phyloP scores from a whole-genome alignment of 495 filamentous ascomycete genomes.

The Tetracladium setigerum region DNA sequence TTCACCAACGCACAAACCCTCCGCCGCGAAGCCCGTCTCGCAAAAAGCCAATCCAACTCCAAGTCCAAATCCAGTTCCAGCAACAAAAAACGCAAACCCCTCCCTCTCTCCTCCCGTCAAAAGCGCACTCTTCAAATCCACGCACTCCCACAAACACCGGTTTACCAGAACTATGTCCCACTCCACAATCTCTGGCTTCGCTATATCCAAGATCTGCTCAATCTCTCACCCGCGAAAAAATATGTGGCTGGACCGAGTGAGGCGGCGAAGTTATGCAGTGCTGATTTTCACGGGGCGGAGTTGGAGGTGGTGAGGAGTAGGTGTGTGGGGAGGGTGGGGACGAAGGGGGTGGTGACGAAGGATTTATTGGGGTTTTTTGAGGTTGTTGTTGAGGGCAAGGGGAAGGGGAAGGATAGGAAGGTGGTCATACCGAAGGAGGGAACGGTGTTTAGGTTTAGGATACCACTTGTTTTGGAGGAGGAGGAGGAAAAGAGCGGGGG shows the following conservation, averaged over 20 bases:
- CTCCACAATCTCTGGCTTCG: slow-evolving; percentile 72
- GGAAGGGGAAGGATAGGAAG: slow-evolving; percentile 52
- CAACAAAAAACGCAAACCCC: slow-evolving; percentile 56
- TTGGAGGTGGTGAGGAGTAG: slow-evolving; percentile 75
- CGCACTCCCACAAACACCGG: slow-evolving; percentile 58
- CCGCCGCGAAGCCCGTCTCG: slow-evolving; percentile 43
- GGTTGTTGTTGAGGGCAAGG: slow-evolving; percentile 57
- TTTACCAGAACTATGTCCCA: slow-evolving; percentile 68
- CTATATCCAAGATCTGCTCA: slow-evolving; percentile 74
- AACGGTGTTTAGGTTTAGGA: slow-evolving; percentile 71
- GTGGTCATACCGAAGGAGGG: slow-evolving; percentile 82
- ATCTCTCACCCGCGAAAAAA: too few species aligned
- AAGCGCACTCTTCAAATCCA: slow-evolving; percentile 68
- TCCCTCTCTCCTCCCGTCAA: slow-evolving; percentile 71
- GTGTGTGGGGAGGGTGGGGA: slow-evolving; percentile 74
- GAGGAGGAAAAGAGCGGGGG: slow-evolving; percentile 18
- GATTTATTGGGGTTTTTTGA: slow-evolving; percentile 85
- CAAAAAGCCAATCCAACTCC: too few species aligned
- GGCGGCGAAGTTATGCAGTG: slow-evolving; percentile 64
- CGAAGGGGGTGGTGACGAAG: slow-evolving; percentile 78
- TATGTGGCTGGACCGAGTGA: slow-evolving; percentile 35
- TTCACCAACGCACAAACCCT: slow-evolving; percentile 53
- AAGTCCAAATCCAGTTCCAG: slow-evolving; percentile 44
- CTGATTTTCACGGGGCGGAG: slow-evolving; percentile 85
- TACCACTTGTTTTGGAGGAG: slow-evolving; percentile 31